Evolutionary conservation across 352 stramenopile genomes (phyloP), one percentile per base, ranked within the genome.

Genomic region (Pilasporangium apinafurcum): DNA sequence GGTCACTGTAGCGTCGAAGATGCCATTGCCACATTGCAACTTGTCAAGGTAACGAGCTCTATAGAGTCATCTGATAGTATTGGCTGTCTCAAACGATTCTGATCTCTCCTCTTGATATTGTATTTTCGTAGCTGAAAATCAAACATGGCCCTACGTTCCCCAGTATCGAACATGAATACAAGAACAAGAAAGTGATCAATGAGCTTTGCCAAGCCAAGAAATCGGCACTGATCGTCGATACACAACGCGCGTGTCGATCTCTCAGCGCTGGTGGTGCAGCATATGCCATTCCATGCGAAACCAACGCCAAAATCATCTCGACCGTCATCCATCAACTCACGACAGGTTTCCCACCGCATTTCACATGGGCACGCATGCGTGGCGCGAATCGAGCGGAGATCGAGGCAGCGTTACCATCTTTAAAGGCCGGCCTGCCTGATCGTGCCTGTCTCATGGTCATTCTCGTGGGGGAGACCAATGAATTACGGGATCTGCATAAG

Each of bases 1-100:
- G 81, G 81, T 8, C 81, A 93, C 50, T 89, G 76, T 56, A 93
- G 81, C 46, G 58, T 89, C 24, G 81, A 93, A 62, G 81, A 93
- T 43, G 81, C 81, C 3, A 50, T 86, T 7, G 73, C 76, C 5
- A 84, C 81, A 16, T 66, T 93, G 18, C 78, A 93, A 31, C 58
- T 93, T 25, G 65, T 65, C 2, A 62, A 83, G 33, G 56, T 70
- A 51, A 9, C 24, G 16, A 22, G 8, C 28, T 37, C 8, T 37
- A 14, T 20, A n/a, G n/a, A n/a, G 37, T n/a, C 18, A 43, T 37
- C 30, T 1, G 30, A 1, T 34, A 26, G 26, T 24, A 8, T 12
- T 6, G 40, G 31, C 16, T 21, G 26, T 12, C 8, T 44, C 10
- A 22, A 17, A 44, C 21, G 14, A 5, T 24, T 5, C n/a, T 10